Percentiles rank a stretch among this genome's conserved stretches.
Evolutionary conservation across 306 rosid species (phyloP).

Genomic region (Arachis hypogaea): DNA sequence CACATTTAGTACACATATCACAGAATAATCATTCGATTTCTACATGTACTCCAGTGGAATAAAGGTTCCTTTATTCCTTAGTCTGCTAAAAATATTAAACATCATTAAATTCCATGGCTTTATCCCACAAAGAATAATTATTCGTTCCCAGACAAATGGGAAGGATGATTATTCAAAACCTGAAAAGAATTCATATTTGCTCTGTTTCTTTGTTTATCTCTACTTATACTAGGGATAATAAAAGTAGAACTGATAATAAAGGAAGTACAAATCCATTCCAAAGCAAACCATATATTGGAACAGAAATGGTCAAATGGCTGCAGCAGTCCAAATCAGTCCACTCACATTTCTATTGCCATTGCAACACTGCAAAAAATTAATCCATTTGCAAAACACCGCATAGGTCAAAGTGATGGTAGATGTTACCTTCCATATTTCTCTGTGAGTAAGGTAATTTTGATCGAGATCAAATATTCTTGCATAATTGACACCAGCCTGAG

Average conservation of each 20-base stretch:
- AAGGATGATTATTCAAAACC: conserved; percentile 11
- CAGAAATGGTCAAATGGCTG: conserved; percentile 8
- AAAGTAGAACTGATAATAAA: conserved; percentile 21
- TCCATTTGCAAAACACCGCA: conserved; percentile 16
- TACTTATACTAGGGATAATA: neutral
- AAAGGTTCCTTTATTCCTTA: conserved; percentile 1
- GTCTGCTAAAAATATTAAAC: neutral
- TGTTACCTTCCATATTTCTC: conserved; percentile 96
- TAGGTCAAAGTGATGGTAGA: conserved; percentile 27
- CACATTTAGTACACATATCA: conserved; percentile 1
- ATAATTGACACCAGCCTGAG: conserved; percentile 68
- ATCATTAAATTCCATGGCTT: conserved; percentile 12
- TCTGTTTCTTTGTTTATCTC: conserved; percentile 8
- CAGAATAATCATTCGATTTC: conserved; percentile 27
- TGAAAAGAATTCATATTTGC: conserved; percentile 22
- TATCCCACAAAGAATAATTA: conserved; percentile 9
- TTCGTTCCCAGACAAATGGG: conserved; percentile 15
- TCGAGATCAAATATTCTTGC: conserved; percentile 89
- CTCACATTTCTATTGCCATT: conserved; percentile 20
- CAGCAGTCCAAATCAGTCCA: conserved; percentile 10
- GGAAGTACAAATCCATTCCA: conserved; percentile 14
- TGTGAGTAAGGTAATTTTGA: conserved; percentile 82
- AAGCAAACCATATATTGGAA: conserved; percentile 26
- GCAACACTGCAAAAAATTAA: neutral
- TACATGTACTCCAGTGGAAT: conserved; percentile 9